Evolutionary conservation across 805 yeast genomes (phyloP).

Genomic region (Yarrowia deformans): DNA sequence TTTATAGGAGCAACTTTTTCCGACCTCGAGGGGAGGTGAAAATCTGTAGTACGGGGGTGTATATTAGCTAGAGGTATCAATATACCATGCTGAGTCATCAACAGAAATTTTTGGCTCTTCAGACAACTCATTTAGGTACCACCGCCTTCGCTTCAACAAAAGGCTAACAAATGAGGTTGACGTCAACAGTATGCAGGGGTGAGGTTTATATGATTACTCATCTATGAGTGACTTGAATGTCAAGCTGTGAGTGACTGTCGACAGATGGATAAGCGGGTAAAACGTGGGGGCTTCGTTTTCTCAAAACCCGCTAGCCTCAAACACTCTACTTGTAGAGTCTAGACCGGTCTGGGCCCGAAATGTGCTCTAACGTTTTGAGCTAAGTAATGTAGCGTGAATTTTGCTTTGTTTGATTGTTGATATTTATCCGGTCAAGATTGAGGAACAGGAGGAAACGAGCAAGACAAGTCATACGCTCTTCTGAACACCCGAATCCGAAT

Average conservation of each 20-base stretch:
- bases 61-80: neutral
- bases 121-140: neutral
- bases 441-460: no score
- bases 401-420: no score
- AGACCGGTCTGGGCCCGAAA: slow-evolving; percentile 26
- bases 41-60: neutral
- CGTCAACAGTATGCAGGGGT: slow-evolving; percentile 6
- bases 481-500: no score
- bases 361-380: neutral
- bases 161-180: neutral
- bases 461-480: no score
- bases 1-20: slow-evolving; percentile 16
- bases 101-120: no score
- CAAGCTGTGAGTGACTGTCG: no score
- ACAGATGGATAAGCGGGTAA: neutral
- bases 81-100: no score
- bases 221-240: neutral
- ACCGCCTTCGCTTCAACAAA: neutral
- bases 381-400: slow-evolving; percentile 2
- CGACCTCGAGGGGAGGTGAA: neutral
- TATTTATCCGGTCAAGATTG: no score
- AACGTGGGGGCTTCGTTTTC: neutral
- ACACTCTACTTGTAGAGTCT: neutral
- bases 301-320: no score
- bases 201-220: neutral